phyloP scores from a whole-genome alignment of 75 land plant genomes.

The Azolla pinnata region DNA sequence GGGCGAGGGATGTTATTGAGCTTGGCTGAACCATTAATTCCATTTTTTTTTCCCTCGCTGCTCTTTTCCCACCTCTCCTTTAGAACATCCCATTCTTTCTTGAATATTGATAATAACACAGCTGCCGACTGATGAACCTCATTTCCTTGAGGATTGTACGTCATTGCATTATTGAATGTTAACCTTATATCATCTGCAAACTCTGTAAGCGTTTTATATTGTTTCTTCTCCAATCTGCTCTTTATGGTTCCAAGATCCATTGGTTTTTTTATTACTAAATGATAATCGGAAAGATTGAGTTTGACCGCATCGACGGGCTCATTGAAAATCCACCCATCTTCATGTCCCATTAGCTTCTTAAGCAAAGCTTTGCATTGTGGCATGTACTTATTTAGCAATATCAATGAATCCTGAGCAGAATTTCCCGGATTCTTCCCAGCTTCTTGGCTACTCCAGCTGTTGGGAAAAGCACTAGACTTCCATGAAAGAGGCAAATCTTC shows the following conservation, averaged over 20 bases:
- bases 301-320: slow-evolving; percentile 52
- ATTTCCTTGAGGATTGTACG: slow-evolving; percentile 57
- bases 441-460: background rate
- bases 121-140: slow-evolving; percentile 56
- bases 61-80: slow-evolving; percentile 5
- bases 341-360: slow-evolving; percentile 55
- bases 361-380: slow-evolving; percentile 46
- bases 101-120: slow-evolving; percentile 36
- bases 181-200: slow-evolving; percentile 69
- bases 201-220: slow-evolving; percentile 36
- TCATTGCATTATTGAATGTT: slow-evolving; percentile 62
- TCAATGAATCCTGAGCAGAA: background rate
- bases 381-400: slow-evolving; percentile 8
- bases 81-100: slow-evolving; percentile 37
- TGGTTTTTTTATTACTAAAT: slow-evolving; percentile 44
- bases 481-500: no score
- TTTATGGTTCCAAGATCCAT: slow-evolving; percentile 83
- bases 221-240: slow-evolving; percentile 24
- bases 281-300: slow-evolving; percentile 57
- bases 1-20: slow-evolving; percentile 3
- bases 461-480: no score
- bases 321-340: slow-evolving; percentile 69
- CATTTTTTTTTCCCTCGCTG: slow-evolving; percentile 4
- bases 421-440: background rate
- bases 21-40: slow-evolving; percentile 7